A percentile compares a stretch with the other conserved stretches of the same genome.
phyloP scores from a whole-genome alignment of 257 asterid species.

The Nicotiana undulata region DNA sequence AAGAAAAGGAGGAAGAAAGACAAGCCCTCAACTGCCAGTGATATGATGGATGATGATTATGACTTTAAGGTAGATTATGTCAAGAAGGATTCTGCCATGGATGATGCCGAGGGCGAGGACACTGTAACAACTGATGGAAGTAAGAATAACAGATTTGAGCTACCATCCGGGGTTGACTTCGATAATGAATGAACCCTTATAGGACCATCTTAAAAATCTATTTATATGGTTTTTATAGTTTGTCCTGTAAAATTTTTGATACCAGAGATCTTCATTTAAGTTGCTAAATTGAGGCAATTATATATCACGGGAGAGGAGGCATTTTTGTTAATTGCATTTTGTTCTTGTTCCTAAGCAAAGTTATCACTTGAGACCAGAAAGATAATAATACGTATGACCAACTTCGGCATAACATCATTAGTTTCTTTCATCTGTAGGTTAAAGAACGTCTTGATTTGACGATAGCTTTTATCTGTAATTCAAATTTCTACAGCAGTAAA shows the following conservation, averaged over 20 bases:
- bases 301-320: not conserved
- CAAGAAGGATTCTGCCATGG: slow-evolving; percentile 40
- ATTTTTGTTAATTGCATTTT: not conserved
- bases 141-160: slow-evolving; percentile 36
- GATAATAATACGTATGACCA: not conserved
- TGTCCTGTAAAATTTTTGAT: not conserved
- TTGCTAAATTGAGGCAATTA: not conserved
- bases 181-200: slow-evolving; percentile 32
- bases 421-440: not conserved
- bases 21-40: slow-evolving; percentile 20
- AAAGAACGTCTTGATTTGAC: not conserved
- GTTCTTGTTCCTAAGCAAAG: not conserved
- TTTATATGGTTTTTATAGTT: not conserved
- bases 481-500: not conserved
- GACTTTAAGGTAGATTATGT: slow-evolving; percentile 73
- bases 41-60: slow-evolving; percentile 56
- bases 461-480: not conserved
- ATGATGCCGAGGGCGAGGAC: slow-evolving; percentile 28
- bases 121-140: slow-evolving; percentile 10
- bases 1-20: slow-evolving; percentile 61
- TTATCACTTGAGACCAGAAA: not conserved
- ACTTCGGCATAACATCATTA: not conserved
- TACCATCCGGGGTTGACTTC: slow-evolving; percentile 61
- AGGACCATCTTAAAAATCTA: not conserved
- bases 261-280: not conserved